Conservation (phyloP, 441 rosid genomes). For the Theobroma grandiflorum region DNA sequence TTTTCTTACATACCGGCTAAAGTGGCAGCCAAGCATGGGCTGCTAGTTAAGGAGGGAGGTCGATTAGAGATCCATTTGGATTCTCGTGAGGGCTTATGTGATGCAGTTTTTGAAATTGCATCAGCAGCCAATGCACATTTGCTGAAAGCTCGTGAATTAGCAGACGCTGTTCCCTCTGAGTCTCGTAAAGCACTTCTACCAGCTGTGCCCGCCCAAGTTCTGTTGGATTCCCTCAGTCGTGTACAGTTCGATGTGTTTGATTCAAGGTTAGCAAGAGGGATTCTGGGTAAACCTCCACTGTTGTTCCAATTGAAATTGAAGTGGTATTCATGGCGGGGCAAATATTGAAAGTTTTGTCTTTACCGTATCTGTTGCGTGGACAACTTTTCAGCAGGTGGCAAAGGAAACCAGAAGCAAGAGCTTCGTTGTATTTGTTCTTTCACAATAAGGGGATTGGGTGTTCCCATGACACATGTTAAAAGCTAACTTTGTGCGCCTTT, state of each 20-base stretch:
- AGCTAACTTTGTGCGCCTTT: background rate
- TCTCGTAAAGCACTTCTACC: constrained; percentile 76
- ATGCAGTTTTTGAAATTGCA: constrained; percentile 83
- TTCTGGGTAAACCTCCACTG: constrained; percentile 76
- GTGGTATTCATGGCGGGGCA: constrained; percentile 74
- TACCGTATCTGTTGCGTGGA: background rate
- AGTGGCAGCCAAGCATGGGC: constrained; percentile 74
- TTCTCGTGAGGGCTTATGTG: constrained; percentile 64
- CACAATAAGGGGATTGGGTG: constrained; percentile 14
- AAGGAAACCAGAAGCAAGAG: background rate
- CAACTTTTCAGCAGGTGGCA: background rate
- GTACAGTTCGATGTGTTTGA: constrained; percentile 85
- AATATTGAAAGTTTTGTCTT: constrained; percentile 35
- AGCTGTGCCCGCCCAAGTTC: constrained; percentile 74
- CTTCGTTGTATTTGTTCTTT: constrained; percentile 7
- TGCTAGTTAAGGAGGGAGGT: constrained; percentile 70
- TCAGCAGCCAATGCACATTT: constrained; percentile 83
- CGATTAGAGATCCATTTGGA: constrained; percentile 62
- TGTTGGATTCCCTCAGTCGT: constrained; percentile 60
- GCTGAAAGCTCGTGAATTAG: constrained; percentile 77
- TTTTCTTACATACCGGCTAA: constrained; percentile 65
- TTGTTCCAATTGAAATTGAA: constrained; percentile 78
- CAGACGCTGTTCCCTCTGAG: constrained; percentile 61
- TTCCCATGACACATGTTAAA: constrained; percentile 14
- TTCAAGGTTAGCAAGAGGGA: constrained; percentile 70